These are phyloP conservation scores for Chaetomidium leptoderma DNA, from an alignment of 495 filamentous ascomycete genomes.

Conservation along the genomic window DNA sequence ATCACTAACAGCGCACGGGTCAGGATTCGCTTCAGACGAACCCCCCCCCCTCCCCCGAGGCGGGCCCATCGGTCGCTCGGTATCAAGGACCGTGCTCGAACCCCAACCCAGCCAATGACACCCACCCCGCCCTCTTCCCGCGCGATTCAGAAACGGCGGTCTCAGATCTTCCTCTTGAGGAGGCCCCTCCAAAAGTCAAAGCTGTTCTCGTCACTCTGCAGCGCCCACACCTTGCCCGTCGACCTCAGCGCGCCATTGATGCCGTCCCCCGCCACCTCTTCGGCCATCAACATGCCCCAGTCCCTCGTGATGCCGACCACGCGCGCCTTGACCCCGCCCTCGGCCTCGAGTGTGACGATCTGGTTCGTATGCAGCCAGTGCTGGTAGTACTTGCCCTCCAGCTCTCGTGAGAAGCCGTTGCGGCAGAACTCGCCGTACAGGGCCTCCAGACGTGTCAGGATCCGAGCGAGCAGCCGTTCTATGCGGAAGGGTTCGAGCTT, in stretches of 20 bases:
- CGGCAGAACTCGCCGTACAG: conserved; percentile 70
- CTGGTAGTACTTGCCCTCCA: conserved; percentile 77
- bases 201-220: conserved; percentile 96
- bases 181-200: conserved; percentile 96
- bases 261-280: conserved; percentile 73
- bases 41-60: no score
- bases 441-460: conserved; percentile 73
- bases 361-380: conserved; percentile 90
- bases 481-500: conserved; percentile 56
- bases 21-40: neutral
- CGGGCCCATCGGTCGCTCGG: neutral
- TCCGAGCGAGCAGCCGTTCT: conserved; percentile 79
- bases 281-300: conserved; percentile 77
- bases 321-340: conserved; percentile 70
- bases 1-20: neutral
- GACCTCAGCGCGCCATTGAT: conserved; percentile 35
- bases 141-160: neutral
- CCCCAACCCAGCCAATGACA: neutral
- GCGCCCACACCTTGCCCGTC: conserved; percentile 73
- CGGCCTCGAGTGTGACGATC: conserved; percentile 80
- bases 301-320: conserved; percentile 86
- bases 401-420: conserved; percentile 62
- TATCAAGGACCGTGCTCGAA: neutral
- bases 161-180: conserved; percentile 70
- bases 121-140: neutral